These are phyloP conservation scores for Penicillium paradoxum DNA, from an alignment of 495 filamentous ascomycete species.

Conservation along the genomic window DNA sequence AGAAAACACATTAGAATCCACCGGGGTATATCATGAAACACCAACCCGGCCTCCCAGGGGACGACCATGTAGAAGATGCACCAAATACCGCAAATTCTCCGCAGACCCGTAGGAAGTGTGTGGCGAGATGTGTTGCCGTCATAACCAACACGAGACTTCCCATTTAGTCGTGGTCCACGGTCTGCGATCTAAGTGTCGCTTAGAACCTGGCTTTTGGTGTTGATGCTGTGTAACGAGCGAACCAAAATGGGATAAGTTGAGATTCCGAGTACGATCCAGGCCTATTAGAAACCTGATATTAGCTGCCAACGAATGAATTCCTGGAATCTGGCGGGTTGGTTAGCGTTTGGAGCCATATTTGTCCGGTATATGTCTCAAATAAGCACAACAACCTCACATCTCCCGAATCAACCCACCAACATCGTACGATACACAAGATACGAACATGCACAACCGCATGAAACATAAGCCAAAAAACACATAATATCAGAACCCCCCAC, in stretches of 20 bases:
- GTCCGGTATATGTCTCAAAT: neutral
- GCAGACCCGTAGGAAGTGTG: neutral
- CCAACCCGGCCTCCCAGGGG: neutral
- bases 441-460: neutral
- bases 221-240: conserved; percentile 4
- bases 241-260: neutral
- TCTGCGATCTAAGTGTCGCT: neutral
- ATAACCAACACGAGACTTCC: neutral
- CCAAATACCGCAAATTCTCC: neutral
- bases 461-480: neutral
- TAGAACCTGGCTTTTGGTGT: conserved; percentile 4
- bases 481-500: neutral
- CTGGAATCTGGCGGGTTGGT: neutral
- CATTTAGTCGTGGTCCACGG: neutral
- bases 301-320: neutral
- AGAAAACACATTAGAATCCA: neutral
- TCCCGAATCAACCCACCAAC: too few relatives aligned
- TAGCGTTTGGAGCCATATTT: neutral
- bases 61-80: neutral
- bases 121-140: neutral
- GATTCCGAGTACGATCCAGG: neutral
- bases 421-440: neutral
- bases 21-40: conserved; percentile 6
- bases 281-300: neutral
- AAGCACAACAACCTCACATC: neutral